Percentiles rank a stretch among this genome's conserved stretches.
Evolutionary conservation across 805 yeast genomes (phyloP).

Genomic region (Tetrapisispora fleetii): DNA sequence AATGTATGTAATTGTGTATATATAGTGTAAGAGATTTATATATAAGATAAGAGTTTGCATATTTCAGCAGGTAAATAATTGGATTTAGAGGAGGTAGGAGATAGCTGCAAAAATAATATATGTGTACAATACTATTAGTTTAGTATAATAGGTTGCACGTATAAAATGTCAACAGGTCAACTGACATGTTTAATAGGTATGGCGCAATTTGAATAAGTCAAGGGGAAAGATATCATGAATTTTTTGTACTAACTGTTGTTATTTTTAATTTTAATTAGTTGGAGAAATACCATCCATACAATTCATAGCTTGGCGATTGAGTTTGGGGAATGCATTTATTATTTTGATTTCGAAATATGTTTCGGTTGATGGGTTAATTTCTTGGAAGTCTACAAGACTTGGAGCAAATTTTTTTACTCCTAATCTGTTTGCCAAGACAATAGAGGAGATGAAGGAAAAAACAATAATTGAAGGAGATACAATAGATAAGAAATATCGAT

Average conservation of each 20-base stretch:
- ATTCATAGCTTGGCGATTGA: constrained; percentile 28
- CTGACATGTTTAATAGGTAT: constrained; percentile 5
- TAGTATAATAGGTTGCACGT: neutral
- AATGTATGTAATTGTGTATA: no score
- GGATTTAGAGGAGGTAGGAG: no score
- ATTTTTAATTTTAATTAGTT: constrained; percentile 7
- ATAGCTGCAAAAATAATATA: no score
- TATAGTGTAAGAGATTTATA: neutral
- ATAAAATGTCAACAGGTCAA: constrained; percentile 2
- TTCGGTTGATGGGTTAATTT: constrained; percentile 25
- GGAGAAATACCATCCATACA: constrained; percentile 29
- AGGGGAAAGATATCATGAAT: no score
- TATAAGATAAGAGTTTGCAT: no score
- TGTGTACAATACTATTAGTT: neutral
- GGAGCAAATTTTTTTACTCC: constrained; percentile 29
- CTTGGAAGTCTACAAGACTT: constrained; percentile 27
- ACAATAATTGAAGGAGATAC: constrained; percentile 3
- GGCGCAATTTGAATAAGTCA: neutral
- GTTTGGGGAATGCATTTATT: constrained; percentile 24
- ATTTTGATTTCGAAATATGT: constrained; percentile 23
- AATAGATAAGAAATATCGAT: constrained; percentile 9
- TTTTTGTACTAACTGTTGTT: neutral
- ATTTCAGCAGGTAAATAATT: no score
- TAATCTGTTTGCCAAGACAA: constrained; percentile 21
- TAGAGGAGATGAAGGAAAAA: constrained; percentile 10